Base-by-base conservation (phyloP, 208 protist species). In the Herpetomonas samuelpessoai region DNA sequence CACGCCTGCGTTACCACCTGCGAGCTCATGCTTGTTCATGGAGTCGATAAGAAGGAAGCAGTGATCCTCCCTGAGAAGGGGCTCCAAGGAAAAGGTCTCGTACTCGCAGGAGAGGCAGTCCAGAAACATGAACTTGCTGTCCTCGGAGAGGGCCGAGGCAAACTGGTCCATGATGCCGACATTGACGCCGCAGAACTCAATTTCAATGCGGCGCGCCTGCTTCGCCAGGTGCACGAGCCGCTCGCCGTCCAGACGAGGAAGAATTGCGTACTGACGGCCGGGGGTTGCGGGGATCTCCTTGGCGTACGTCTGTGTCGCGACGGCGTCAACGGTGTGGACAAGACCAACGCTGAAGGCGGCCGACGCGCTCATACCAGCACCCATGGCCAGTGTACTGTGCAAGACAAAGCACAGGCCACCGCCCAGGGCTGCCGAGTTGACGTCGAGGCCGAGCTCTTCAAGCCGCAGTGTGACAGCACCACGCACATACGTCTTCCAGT, bases 81-180 rank as follows among this genome's bases (percentile, higher is more conserved):
- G 74, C 14, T 57, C 79, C 51, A 89, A 65, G 50, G 72, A 63
- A 57, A 74, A 74, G 24, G 66, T 50, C 56, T 78, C 72, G 65
- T 74, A 83, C n/a, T 54, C 62, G 26, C 84, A 71, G 16, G 76
- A 66, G 46, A 74, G 65, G 75, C 93, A 97, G 71, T 97, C 89
- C 12, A 92, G 67, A 45, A 88, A 80, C 70, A 92, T 82, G 62
- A 86, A 92, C 61, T 77, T 79, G 71, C 81, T 74, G 7, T 59
- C 55, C 46, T 95, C 79, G 22, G 88, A 62, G 18, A 96, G 74
- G 47, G 67, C 85, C 2, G 86, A 86, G 53, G 76, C 81, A 59
- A 95, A 90, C 79, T 97, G 93, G 59, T 96, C 93, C 93, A 96
- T 96, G 71, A 97, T 96, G 57, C 93, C 93, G 57, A 94, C 90